Conservation (phyloP, 2,329 filamentous ascomycete genomes). For the Orbilia javanica region DNA sequence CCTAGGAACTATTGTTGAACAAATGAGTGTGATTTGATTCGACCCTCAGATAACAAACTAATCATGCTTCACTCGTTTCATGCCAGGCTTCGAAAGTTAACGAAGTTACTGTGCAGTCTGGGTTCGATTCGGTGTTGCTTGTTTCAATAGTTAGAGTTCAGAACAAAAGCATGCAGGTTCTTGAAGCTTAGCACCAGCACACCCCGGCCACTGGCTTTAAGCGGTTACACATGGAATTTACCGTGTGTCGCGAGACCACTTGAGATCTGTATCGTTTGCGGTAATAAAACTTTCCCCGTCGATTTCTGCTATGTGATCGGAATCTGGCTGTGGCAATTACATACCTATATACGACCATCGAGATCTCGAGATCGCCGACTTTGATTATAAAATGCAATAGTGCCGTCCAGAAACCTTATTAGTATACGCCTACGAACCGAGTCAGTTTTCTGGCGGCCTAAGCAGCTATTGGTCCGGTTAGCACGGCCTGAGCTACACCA, state of each 20-base stretch:
- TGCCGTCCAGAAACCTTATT: background rate
- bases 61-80: slow-evolving; percentile 16
- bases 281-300: background rate
- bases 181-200: slow-evolving; percentile 1
- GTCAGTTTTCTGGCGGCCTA: background rate
- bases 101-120: background rate
- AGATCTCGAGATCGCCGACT: slow-evolving; percentile 2
- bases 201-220: background rate
- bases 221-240: slow-evolving; percentile 15
- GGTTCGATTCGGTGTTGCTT: background rate
- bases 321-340: background rate
- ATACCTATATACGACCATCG: no score
- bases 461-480: background rate
- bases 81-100: background rate
- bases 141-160: slow-evolving; percentile 10
- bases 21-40: background rate
- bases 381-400: background rate
- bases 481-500: background rate
- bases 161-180: slow-evolving; percentile 21
- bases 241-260: background rate
- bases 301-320: background rate
- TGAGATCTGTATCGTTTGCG: background rate
- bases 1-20: background rate
- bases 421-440: no score
- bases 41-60: background rate